phyloP scores from a whole-genome alignment of 2,329 filamentous ascomycete genomes.

The Colletotrichum musae region DNA sequence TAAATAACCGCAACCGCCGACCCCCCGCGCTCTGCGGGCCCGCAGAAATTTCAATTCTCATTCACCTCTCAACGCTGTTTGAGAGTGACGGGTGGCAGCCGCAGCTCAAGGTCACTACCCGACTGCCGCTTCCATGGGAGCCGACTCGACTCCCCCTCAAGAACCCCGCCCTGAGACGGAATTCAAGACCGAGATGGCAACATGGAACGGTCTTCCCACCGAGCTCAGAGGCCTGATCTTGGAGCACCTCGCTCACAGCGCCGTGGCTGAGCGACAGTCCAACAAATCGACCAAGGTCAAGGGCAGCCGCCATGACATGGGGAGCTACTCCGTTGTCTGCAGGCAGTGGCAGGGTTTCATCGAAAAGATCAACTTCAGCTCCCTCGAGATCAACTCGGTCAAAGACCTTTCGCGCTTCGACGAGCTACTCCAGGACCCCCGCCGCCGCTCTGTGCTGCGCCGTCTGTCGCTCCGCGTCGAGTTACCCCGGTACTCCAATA shows the following conservation, averaged over 20 bases:
- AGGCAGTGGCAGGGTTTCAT: conserved; percentile 46
- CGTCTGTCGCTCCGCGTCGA: conserved; percentile 44
- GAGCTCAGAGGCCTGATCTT: conserved; percentile 40
- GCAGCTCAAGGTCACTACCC: neutral
- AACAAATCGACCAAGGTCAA: conserved; percentile 27
- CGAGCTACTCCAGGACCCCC: conserved; percentile 41
- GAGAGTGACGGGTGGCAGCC: neutral
- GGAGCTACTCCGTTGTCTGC: conserved; percentile 47
- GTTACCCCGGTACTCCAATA: conserved; percentile 43
- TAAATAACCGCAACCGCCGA: neutral
- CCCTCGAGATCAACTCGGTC: conserved; percentile 41
- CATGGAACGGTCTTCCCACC: conserved; percentile 41
- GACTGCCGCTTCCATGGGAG: neutral
- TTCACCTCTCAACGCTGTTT: conserved; percentile 3
- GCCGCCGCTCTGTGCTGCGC: conserved; percentile 43
- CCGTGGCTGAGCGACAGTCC: conserved; percentile 18
- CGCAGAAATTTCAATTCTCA: conserved; percentile 30
- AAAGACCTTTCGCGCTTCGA: conserved; percentile 44
- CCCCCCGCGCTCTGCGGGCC: conserved; percentile 21
- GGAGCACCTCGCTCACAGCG: conserved; percentile 28
- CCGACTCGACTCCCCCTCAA: conserved; percentile 5
- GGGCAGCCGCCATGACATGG: conserved; percentile 36
- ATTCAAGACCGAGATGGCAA: conserved; percentile 38
- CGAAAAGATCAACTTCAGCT: conserved; percentile 45
- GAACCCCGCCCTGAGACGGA: conserved; percentile 12